Percentiles rank a stretch among this genome's conserved stretches.
Conservation (phyloP, 108 stramenopile genomes). For the Cyclostephanos invisitatus region DNA sequence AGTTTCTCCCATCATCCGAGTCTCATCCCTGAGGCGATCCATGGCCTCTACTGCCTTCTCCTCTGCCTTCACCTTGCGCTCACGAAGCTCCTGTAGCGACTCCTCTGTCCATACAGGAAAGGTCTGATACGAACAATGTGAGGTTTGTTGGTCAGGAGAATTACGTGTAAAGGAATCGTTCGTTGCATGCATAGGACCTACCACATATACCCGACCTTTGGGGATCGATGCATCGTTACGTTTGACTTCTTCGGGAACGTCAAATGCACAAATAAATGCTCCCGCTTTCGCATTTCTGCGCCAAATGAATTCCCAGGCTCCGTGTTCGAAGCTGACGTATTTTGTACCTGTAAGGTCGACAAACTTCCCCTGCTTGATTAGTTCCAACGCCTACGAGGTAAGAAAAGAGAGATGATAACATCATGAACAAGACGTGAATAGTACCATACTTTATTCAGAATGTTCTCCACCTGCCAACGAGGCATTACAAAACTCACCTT, state of each 20-base stretch:
- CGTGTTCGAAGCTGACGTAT: slow-evolving; percentile 41
- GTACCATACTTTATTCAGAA: neutral
- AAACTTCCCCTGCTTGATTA: slow-evolving; percentile 47
- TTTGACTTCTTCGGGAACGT: slow-evolving; percentile 52
- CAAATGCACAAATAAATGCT: slow-evolving; percentile 59
- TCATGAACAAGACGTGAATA: neutral
- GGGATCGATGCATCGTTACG: slow-evolving; percentile 62
- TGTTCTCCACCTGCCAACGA: neutral
- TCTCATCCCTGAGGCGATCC: slow-evolving; percentile 50
- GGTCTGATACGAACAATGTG: slow-evolving; percentile 12
- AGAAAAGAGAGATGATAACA: neutral
- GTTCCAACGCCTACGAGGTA: slow-evolving; percentile 11
- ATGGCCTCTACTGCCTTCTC: slow-evolving; percentile 43
- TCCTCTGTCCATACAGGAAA: slow-evolving; percentile 64
- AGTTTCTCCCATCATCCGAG: slow-evolving; percentile 55
- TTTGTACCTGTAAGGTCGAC: slow-evolving; percentile 47
- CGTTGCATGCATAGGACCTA: neutral
- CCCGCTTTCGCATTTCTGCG: slow-evolving; percentile 53
- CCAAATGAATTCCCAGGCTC: slow-evolving; percentile 75
- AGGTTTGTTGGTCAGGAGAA: neutral
- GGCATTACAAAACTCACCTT: slow-evolving; percentile 14
- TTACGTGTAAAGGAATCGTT: neutral
- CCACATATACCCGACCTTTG: slow-evolving; percentile 53
- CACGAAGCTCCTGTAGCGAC: slow-evolving; percentile 42
- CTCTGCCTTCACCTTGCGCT: slow-evolving; percentile 42